phyloP scores from a whole-genome alignment of 441 rosid genomes.

The Arabidopsis hybrid region DNA sequence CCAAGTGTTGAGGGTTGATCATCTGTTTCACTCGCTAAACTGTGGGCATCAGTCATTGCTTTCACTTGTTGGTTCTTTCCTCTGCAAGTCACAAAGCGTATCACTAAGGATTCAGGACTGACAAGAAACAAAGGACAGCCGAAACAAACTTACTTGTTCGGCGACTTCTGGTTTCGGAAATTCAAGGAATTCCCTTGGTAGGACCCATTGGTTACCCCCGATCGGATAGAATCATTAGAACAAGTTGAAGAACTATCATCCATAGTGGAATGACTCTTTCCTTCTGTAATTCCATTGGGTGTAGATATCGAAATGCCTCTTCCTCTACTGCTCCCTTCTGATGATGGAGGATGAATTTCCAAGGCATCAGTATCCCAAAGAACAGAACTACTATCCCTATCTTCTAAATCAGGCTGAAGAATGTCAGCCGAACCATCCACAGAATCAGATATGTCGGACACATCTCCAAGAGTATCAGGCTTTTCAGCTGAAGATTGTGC shows the following conservation, averaged over 20 bases:
- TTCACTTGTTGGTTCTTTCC: conserved; percentile 63
- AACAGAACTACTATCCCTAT: conserved; percentile 76
- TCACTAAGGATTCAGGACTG: conserved; percentile 12
- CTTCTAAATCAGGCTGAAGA: conserved; percentile 78
- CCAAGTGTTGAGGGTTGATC: conserved; percentile 56
- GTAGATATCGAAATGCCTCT: conserved; percentile 58
- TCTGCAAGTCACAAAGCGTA: conserved; percentile 49
- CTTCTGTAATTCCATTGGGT: conserved; percentile 69
- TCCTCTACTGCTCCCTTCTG: conserved; percentile 64
- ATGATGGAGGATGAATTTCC: conserved; percentile 68
- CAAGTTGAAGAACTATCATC: conserved; percentile 99
- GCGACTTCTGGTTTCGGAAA: conserved; percentile 61
- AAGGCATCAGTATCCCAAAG: conserved; percentile 89
- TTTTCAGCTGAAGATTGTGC: conserved; percentile 60
- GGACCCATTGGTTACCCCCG: conserved; percentile 71
- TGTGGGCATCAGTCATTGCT: conserved; percentile 50
- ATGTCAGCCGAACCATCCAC: conserved; percentile 71
- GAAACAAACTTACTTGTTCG: conserved; percentile 62
- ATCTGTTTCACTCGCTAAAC: conserved; percentile 60
- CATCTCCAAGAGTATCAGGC: conserved; percentile 68
- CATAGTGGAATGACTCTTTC: conserved; percentile 60
- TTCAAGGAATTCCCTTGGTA: conserved; percentile 64
- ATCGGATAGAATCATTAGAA: conserved; percentile 91
- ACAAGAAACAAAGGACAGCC: conserved; percentile 16
- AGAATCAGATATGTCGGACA: conserved; percentile 79